Base-by-base conservation (phyloP, 2,329 filamentous ascomycete species). In the Dactylellina haptotyla region DNA sequence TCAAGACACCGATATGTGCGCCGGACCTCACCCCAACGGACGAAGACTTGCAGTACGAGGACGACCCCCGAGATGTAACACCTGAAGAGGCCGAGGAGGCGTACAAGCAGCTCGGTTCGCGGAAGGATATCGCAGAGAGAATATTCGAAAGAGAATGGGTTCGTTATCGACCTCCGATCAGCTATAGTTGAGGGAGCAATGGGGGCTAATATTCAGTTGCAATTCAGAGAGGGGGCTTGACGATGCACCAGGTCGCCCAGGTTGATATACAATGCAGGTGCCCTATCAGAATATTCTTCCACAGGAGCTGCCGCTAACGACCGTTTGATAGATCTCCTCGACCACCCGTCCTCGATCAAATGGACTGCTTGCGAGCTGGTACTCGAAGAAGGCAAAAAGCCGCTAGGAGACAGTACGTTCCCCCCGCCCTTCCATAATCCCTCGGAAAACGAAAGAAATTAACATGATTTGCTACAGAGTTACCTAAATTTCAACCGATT, bases 401-500 rank as follows among this genome's bases (percentile, higher is more conserved):
- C 32, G 28, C n/a, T 46, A 9, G 54, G 39, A 34, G 69, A 73
- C 26, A 73, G 69, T 73, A 73, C 3, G 61, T 51, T 25, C 8
- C 26, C 18, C 25, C 32, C 43, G 16, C 41, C 62, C 39, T 83
- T 87, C 77, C 80, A 81, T 51, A 79, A 82, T 25, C 14, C 2
- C 28, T 20, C 75, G 83, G 83, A 4, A 18, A 16, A 2, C n/a
- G 5, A 10, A 20, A 18, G 37, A 51, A 5, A 14, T 18, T 53
- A 54, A 63, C 30, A 16, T 30, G 5, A 20, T 9, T 2, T 14
- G 9, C n/a, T 2, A 80, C 88, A 30, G 78, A 80, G 2, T 82
- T 89, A 53, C 91, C 92, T 9, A 88, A 89, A 14, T 91, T 95
- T 78, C 91, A 96, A 78, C 90, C 91, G 0, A 87, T 90, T 3